Base-by-base conservation (phyloP, 345 rosid species). In the Gossypium raimondii region DNA sequence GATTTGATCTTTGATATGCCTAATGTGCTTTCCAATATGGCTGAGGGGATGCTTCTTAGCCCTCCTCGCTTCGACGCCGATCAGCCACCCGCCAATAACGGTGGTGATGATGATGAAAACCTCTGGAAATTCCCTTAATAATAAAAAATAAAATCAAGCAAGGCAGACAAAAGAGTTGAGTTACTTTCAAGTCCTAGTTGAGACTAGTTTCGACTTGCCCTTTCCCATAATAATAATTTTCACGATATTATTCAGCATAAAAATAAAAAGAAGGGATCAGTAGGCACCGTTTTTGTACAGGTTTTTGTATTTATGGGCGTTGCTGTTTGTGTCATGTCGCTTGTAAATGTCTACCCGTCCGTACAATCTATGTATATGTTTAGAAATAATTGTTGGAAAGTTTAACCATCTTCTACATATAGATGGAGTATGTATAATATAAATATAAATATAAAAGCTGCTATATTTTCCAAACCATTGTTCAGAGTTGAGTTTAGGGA, bases 1-100 rank as follows among this genome's bases (percentile, higher is more conserved):
- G 98, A 92, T 81, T 80, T 94, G 91, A 85, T 94, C 76, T 94
- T 94, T 55, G 88, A 94, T 74, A 92, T 89, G 97, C 98, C 97
- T 59, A 94, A 92, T 87, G 72, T 94, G 68, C 82, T 92, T 61
- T 79, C 75, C 76, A 88, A 94, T 67, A 94, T 94, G 98, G 98
- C 98, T 57, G 92, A 94, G 86, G 98, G 97, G 73, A 94, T 94
- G 98, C 93, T 94, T 81, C 88, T 94, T 20, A 94, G 97, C 81
- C 98, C 98, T 58, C 98, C 98, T 77, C 93, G 89, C 48, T 79
- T 84, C 56, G 77, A 87, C 65, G 62, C 69, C 66, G 70, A 9
- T 75, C 84, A 75, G 62, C 57, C 16, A 63, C 24, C 68, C 44
- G 51, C 67, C 16, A 43, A 72, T 63, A 45, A 34, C 12, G 11